Evolutionary conservation across 2,329 filamentous ascomycete genomes (phyloP).

Genomic region (Lachnellula occidentalis): DNA sequence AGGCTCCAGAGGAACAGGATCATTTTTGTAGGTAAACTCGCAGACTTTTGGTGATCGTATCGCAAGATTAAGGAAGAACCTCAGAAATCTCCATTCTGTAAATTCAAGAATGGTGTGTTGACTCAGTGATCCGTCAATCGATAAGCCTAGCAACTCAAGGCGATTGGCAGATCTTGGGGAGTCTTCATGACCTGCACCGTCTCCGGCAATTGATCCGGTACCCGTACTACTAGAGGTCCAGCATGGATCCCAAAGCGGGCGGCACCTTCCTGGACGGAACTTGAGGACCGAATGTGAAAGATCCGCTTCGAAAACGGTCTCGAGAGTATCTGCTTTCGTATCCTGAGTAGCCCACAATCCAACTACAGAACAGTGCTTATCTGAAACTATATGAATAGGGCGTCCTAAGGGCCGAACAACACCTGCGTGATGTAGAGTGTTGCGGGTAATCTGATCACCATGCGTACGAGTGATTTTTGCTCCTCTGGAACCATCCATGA

Average conservation of each 20-base stretch:
- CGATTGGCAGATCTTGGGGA: background rate
- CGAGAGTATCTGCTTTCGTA: slow-evolving; percentile 25
- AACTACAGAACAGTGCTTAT: slow-evolving; percentile 27
- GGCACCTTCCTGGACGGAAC: slow-evolving; percentile 47
- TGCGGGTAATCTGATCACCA: slow-evolving; percentile 28
- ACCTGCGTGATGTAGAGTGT: slow-evolving; percentile 24
- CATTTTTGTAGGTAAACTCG: slow-evolving; percentile 39
- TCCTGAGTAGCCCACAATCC: slow-evolving; percentile 28
- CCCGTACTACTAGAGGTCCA: slow-evolving; percentile 30
- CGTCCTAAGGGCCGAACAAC: slow-evolving; percentile 8
- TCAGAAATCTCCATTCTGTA: slow-evolving; percentile 62
- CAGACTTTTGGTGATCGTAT: slow-evolving; percentile 42
- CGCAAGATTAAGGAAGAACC: slow-evolving; percentile 67
- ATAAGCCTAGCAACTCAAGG: slow-evolving; percentile 55
- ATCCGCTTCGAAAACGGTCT: slow-evolving; percentile 48
- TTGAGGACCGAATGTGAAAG: slow-evolving; percentile 52
- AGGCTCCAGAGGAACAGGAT: slow-evolving; percentile 33
- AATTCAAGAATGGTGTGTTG: slow-evolving; percentile 62
- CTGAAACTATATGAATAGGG: slow-evolving; percentile 28
- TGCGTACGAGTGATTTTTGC: slow-evolving; percentile 27
- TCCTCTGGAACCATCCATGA: slow-evolving; percentile 14
- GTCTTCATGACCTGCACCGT: background rate
- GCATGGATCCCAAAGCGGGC: slow-evolving; percentile 31
- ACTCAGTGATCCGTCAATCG: slow-evolving; percentile 63
- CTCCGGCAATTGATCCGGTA: slow-evolving; percentile 31